Base-by-base conservation (phyloP, 495 filamentous ascomycete species). In the Tuber microsphaerosporum region DNA sequence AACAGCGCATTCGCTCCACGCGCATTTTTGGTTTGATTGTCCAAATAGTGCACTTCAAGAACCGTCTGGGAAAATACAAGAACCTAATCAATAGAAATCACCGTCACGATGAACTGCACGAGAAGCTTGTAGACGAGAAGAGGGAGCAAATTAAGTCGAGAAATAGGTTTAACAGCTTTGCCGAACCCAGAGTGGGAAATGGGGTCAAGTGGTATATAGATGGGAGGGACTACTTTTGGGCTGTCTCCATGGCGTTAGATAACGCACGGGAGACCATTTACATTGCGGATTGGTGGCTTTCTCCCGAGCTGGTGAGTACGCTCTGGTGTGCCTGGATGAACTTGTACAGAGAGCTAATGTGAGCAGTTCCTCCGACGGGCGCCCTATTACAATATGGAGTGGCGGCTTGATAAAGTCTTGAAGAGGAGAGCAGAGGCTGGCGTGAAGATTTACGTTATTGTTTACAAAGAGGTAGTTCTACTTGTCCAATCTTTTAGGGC, bases 211-310 rank as follows among this genome's bases (percentile, higher is more conserved):
- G 39, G 39, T 41, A 41, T 41, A 41, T 41, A 41, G 39, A 41
- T 41, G 39, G 39, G 39, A 41, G 5, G 39, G 39, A 41, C 39
- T 41, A 41, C 39, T 41, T 41, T 41, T 41, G 39, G 39, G 39
- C 39, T 41, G 39, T 41, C 39, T 41, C 39, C 39, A 41, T 41
- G 39, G 39, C 39, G 39, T 41, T 41, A 41, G 39, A 41, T 41
- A 41, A 41, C 39, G 39, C 95, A 44, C 91, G 92, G 75, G 95
- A 99, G 84, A 91, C 91, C 17, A 97, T 99, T 77, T 99, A 97
- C 84, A 94, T 99, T 74, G 93, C 86, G 34, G 95, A 97, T 83
- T 99, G 94, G 94, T 99, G 95, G 94, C 85, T 99, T 16, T 94
- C 92, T 2, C 94, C 94, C 0, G 94, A 99, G 83, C 84, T 97